Conservation (phyloP, 2,329 filamentous ascomycete genomes). For the Fusarium torreyae region DNA sequence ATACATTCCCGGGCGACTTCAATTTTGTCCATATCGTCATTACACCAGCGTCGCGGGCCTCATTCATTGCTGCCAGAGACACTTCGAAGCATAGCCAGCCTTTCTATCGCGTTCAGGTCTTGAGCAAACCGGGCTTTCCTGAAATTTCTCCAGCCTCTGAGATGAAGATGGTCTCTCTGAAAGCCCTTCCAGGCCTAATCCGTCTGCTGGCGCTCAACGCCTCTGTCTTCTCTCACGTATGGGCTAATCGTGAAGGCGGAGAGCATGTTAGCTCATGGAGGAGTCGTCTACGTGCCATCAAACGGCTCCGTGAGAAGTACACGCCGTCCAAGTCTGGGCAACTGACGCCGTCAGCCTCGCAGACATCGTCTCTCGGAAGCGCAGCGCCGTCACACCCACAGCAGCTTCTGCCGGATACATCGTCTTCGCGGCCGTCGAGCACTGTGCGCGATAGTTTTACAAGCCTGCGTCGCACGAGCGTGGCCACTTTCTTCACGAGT, state of each 20-base stretch:
- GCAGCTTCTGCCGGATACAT: slow-evolving; percentile 42
- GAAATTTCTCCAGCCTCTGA: slow-evolving; percentile 92
- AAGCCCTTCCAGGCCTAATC: slow-evolving; percentile 87
- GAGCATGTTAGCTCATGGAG: slow-evolving; percentile 94
- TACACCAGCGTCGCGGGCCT: slow-evolving; percentile 84
- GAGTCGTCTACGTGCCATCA: slow-evolving; percentile 87
- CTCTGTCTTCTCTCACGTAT: slow-evolving; percentile 93
- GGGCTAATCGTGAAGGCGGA: slow-evolving; percentile 81
- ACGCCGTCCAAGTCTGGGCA: slow-evolving; percentile 60
- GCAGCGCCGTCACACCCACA: slow-evolving; percentile 41
- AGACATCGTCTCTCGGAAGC: slow-evolving; percentile 51
- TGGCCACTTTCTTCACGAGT: slow-evolving; percentile 75
- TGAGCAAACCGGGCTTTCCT: slow-evolving; percentile 90
- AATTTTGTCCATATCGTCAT: slow-evolving; percentile 98
- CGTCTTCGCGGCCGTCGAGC: slow-evolving; percentile 59
- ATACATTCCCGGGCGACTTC: slow-evolving; percentile 95
- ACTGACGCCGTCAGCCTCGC: slow-evolving; percentile 50
- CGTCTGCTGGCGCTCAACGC: slow-evolving; percentile 92
- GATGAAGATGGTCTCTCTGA: slow-evolving; percentile 88
- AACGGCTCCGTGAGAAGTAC: slow-evolving; percentile 81
- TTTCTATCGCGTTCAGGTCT: slow-evolving; percentile 91
- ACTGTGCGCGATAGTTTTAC: slow-evolving; percentile 73
- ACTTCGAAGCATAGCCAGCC: slow-evolving; percentile 57
- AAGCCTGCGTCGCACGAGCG: slow-evolving; percentile 73
- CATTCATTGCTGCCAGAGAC: slow-evolving; percentile 77